A percentile compares a stretch with the other conserved stretches of the same genome.
Conservation (phyloP, 169 alveolate species). For the Plasmodium cynomolgi region DNA sequence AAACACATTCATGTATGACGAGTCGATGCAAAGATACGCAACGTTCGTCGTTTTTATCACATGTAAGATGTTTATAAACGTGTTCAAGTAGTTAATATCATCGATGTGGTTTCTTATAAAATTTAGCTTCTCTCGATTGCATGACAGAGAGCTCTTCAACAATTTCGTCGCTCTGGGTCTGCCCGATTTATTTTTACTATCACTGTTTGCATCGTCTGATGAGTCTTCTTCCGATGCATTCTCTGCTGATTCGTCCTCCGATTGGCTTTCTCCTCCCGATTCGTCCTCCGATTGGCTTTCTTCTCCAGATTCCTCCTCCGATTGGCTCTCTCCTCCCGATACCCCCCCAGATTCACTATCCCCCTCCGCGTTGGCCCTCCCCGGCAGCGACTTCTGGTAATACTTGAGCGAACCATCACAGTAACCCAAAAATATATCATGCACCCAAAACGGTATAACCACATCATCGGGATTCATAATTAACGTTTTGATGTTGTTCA, state of each 20-base stretch:
- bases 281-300: not conserved
- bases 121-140: slow-evolving; percentile 20
- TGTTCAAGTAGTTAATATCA: slow-evolving; percentile 60
- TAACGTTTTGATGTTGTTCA: slow-evolving; percentile 87
- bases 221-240: not conserved
- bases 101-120: slow-evolving; percentile 39
- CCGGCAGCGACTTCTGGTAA: slow-evolving; percentile 74
- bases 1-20: slow-evolving; percentile 28
- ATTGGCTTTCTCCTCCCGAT: not conserved
- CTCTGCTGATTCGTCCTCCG: not conserved
- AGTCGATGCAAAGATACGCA: slow-evolving; percentile 60
- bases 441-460: slow-evolving; percentile 85
- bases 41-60: slow-evolving; percentile 55
- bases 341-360: not conserved
- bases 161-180: not conserved
- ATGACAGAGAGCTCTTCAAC: not conserved
- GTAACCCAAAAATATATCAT: slow-evolving; percentile 87
- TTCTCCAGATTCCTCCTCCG: not conserved
- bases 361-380: slow-evolving; percentile 53
- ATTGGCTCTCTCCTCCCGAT: slow-evolving; percentile 25
- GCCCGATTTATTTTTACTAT: not conserved
- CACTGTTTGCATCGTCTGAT: not conserved
- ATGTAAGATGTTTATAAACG: slow-evolving; percentile 57
- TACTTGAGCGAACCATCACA: slow-evolving; percentile 81
- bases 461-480: slow-evolving; percentile 85